Base-by-base conservation (phyloP, 257 asterid genomes). In the Scutellaria barbata region DNA sequence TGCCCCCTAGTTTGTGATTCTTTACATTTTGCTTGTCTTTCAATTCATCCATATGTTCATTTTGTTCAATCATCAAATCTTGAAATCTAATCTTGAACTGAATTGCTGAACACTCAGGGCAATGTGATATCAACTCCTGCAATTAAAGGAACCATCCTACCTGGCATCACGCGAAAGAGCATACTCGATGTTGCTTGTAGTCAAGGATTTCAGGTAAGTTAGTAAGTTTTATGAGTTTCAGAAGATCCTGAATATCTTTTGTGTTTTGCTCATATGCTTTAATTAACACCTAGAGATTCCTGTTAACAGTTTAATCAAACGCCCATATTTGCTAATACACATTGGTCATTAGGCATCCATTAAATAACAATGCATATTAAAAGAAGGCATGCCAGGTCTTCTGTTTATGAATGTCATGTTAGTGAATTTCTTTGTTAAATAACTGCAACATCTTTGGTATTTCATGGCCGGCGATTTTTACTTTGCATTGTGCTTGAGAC, bases 111-210 rank as follows among this genome's bases (percentile, higher is more conserved):
- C 54, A 13, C 58, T 58, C 72, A 89, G 96, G 90, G 80, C 16
- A 89, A 82, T 35, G 82, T 81, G 60, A 82, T 89, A 66, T 82
- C 92, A 7, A 89, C 96, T 50, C 96, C 96, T 64, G 78, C 83
- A 6, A 77, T 85, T 8, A 81, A 72, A 75, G 96, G 96, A 60
- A 89, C 96, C 71, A 89, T 89, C 80, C 84, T 87, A 17, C 92
- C 90, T 4, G 96, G 96, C 57, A 81, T 89, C 61, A 87, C 96
- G n/a, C 64, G 94, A 66, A 89, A 85, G 83, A 89, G 92, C 75
- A 81, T 87, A 62, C 74, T 89, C 14, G 96, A 85, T 69, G 83
- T 86, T 77, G 94, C 94, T 77, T 57, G 58, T 25, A 89, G 79
- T 81, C 84, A 77, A 55, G 92, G 92, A 77, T 89, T 71, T 62